Conservation (phyloP, 2,329 filamentous ascomycete species). For the Ophiostoma sp. region DNA sequence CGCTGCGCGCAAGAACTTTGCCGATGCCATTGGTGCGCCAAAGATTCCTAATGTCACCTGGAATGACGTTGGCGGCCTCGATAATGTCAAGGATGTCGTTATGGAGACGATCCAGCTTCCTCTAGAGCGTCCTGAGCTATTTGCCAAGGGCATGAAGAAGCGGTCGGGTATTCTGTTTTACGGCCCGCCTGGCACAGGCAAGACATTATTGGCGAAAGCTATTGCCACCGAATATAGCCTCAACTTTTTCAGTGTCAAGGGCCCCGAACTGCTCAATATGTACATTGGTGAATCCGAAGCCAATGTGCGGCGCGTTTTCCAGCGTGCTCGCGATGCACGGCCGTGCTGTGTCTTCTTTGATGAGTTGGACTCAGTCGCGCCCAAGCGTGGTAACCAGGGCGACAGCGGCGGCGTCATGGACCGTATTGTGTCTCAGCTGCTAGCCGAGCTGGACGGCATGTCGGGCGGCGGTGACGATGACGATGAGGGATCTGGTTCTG, state of each 20-base stretch:
- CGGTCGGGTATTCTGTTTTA: conserved; percentile 90
- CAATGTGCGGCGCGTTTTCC: conserved; percentile 84
- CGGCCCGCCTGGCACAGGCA: conserved; percentile 83
- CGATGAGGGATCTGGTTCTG: conserved; percentile 52
- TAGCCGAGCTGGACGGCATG: conserved; percentile 97
- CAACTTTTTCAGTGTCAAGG: conserved; percentile 93
- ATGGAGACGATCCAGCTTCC: conserved; percentile 95
- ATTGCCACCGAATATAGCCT: conserved; percentile 91
- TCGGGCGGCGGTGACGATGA: conserved; percentile 42
- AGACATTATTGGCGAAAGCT: conserved; percentile 86
- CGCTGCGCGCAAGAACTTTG: conserved; percentile 94
- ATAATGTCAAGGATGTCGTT: conserved; percentile 94
- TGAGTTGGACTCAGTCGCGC: conserved; percentile 86
- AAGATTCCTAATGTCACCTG: conserved; percentile 97
- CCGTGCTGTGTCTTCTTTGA: conserved; percentile 94
- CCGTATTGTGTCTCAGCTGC: conserved; percentile 86
- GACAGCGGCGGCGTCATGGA: conserved; percentile 98
- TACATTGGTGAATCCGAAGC: conserved; percentile 93
- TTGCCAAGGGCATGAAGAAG: conserved; percentile 98
- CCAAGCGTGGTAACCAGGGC: conserved; percentile 93
- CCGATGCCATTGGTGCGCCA: conserved; percentile 91
- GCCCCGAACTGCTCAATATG: conserved; percentile 89
- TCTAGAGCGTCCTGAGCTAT: conserved; percentile 83
- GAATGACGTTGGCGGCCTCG: conserved; percentile 90
- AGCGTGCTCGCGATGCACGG: conserved; percentile 75